Evolutionary conservation across 2,329 filamentous ascomycete genomes (phyloP).

Genomic region (Knoxdaviesia proteae): DNA sequence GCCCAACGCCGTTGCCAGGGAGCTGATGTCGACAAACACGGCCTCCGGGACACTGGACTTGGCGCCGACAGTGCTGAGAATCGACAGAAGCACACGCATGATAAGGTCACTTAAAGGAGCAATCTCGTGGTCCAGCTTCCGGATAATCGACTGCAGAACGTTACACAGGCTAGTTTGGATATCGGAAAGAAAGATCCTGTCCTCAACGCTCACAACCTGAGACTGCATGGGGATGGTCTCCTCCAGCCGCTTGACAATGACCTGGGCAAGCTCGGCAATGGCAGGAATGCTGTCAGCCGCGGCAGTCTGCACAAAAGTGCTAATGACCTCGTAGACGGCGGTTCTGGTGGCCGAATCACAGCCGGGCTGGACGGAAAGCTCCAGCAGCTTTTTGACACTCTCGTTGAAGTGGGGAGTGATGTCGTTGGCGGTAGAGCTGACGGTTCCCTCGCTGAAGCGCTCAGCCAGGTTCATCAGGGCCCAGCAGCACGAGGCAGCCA

Average conservation of each 20-base stretch:
- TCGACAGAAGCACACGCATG: conserved; percentile 71
- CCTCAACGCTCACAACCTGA: conserved; percentile 92
- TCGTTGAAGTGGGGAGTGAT: conserved; percentile 85
- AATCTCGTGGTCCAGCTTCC: conserved; percentile 79
- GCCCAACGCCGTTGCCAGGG: conserved; percentile 78
- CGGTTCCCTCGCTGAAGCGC: conserved; percentile 64
- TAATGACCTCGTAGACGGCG: conserved; percentile 91
- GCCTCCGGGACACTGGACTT: conserved; percentile 93
- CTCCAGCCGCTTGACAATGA: conserved; percentile 79
- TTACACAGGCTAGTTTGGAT: conserved; percentile 93
- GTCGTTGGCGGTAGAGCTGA: conserved; percentile 56
- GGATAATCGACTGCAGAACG: conserved; percentile 77
- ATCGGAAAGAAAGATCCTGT: conserved; percentile 87
- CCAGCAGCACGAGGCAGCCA: conserved; percentile 97
- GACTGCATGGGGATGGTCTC: conserved; percentile 74
- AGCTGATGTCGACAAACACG: conserved; percentile 77
- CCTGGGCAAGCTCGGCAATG: conserved; percentile 64
- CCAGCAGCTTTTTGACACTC: conserved; percentile 67
- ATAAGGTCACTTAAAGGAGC: conserved; percentile 78
- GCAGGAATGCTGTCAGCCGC: conserved; percentile 67
- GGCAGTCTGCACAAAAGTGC: conserved; percentile 79
- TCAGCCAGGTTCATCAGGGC: conserved; percentile 96
- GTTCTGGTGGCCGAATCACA: conserved; percentile 79
- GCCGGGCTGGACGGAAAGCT: conserved; percentile 65
- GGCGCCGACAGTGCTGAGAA: conserved; percentile 53